Base-by-base conservation (phyloP, 495 filamentous ascomycete genomes). In the Xylaria nigripes region DNA sequence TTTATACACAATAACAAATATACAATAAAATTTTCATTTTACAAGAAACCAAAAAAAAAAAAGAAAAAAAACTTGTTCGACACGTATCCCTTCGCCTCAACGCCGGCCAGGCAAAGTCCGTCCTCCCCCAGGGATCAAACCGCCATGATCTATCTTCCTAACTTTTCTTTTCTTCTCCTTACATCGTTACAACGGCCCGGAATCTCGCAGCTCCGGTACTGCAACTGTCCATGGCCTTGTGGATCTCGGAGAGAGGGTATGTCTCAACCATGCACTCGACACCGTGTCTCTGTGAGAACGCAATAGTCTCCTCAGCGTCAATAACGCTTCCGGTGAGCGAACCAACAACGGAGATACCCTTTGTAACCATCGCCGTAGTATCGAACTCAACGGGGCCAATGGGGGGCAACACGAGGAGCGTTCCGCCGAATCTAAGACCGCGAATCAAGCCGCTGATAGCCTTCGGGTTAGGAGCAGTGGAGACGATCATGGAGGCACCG, bases 291-390 rank as follows among this genome's bases (percentile, higher is more conserved):
- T 77, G 52, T 0, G 84, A 71, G 61, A 88, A 88, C 10, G 58
- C 61, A 51, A 88, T 81, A 0, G 86, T 73, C 56, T 89, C 84
- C 66, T 87, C 85, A 5, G 69, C 70, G 61, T 89, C 85, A 1
- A 75, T 62, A 0, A 81, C 78, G 56, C 86, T 79, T 0, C 86
- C 85, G 40, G 69, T 73, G 0, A 83, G 81, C 78, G 81, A 87
- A n/a, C 79, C 76, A 30, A 75, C 71, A 0, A 89, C 72, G 6
- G 75, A 79, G 4, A 75, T 42, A 25, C 73, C 81, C 51, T 79
- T 72, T 0, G 46, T 13, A 10, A 84, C 67, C 67, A 86, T 50
- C 8, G 68, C 27, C 0, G 55, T 50, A 3, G 78, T 79, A 56
- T 82, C 69, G 56, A 85, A 66, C 36, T 70, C 66, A 22, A 84